Conservation (phyloP, 768 basidiomycete species). For the Tylopilus sp. region DNA sequence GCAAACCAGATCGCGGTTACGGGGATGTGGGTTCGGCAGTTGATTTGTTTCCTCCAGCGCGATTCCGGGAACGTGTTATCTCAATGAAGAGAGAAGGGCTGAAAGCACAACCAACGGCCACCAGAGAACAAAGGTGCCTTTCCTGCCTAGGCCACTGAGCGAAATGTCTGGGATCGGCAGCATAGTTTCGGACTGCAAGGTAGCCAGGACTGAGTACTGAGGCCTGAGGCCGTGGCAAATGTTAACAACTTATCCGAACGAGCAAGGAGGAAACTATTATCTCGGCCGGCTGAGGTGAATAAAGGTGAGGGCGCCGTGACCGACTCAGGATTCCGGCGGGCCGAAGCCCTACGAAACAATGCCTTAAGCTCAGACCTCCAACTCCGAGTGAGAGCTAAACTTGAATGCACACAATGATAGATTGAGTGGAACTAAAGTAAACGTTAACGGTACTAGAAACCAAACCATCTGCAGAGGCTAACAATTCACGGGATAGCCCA, state of each 20-base stretch:
- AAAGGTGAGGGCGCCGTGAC: too few relatives aligned
- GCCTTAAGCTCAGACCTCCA: too few relatives aligned
- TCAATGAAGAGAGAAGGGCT: constrained; percentile 20
- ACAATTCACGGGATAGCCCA: background rate
- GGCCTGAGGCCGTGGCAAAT: constrained; percentile 41
- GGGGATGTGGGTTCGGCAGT: constrained; percentile 31
- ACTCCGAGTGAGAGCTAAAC: too few relatives aligned
- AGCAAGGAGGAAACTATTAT: too few relatives aligned
- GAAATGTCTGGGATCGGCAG: constrained; percentile 42
- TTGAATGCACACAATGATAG: too few relatives aligned
- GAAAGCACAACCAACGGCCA: constrained; percentile 42
- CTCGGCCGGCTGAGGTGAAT: constrained; percentile 45
- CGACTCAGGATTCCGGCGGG: too few relatives aligned
- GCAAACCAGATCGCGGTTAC: constrained; percentile 41
- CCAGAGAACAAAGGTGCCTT: constrained; percentile 43
- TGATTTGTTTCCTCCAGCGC: constrained; percentile 35
- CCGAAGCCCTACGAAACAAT: too few relatives aligned
- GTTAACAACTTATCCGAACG: too few relatives aligned
- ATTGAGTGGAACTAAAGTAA: constrained; percentile 10
- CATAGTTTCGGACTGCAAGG: constrained; percentile 31
- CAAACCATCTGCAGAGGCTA: background rate
- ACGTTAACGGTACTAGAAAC: background rate
- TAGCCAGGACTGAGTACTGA: constrained; percentile 31
- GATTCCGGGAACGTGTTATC: constrained; percentile 39
- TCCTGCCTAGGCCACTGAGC: constrained; percentile 36